Conservation (phyloP, 2,329 filamentous ascomycete genomes). For the Zymoseptoria pseudotritici region DNA sequence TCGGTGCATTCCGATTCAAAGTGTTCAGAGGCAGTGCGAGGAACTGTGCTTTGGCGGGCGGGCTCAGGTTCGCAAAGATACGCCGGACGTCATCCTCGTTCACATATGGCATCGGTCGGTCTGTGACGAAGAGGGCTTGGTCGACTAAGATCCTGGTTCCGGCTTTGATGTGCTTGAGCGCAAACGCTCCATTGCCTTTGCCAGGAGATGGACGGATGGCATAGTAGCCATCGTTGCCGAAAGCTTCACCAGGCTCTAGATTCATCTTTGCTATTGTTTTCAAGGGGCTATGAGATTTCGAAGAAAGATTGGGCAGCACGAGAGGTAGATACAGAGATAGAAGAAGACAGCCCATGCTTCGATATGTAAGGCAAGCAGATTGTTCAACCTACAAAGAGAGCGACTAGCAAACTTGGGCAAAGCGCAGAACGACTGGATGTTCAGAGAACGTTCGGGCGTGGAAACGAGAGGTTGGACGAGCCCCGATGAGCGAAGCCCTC, state of each 20-base stretch:
- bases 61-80: neutral
- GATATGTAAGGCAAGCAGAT: neutral
- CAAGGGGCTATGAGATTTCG: neutral
- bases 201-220: neutral
- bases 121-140: neutral
- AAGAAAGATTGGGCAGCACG: neutral
- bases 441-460: neutral
- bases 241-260: neutral
- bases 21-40: neutral
- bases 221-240: neutral
- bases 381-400: neutral
- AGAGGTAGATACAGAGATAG: neutral
- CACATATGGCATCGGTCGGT: neutral
- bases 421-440: neutral
- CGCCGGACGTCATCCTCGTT: neutral
- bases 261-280: neutral
- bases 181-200: conserved; percentile 3
- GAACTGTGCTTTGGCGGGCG: neutral
- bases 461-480: neutral
- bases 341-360: neutral
- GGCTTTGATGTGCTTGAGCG: neutral
- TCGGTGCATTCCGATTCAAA: no score
- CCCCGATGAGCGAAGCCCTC: no score
- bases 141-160: conserved; percentile 5
- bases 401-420: neutral